These are phyloP conservation scores for Exophiala mesophila DNA, from an alignment of 2,329 filamentous ascomycete genomes.

Conservation along the genomic window DNA sequence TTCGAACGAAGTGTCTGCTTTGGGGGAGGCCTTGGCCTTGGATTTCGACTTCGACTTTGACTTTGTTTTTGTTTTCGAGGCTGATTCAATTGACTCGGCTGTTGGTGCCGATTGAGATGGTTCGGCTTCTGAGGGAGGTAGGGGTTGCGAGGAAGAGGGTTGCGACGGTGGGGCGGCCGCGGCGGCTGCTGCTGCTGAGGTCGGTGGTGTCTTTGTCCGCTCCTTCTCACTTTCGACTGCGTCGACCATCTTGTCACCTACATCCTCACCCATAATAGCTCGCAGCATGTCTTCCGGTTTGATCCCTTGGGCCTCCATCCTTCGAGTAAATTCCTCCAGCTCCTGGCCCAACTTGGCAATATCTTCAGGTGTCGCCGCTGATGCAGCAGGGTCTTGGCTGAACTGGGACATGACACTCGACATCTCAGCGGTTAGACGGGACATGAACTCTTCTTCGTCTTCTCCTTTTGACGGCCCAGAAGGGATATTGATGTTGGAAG, in stretches of 20 bases:
- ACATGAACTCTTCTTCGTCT: constrained; percentile 26
- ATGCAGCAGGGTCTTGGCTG: constrained; percentile 17
- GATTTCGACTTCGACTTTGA: constrained; percentile 32
- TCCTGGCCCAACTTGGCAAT: constrained; percentile 25
- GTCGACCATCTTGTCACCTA: constrained; percentile 15
- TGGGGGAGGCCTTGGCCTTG: constrained; percentile 17
- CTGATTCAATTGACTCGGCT: neutral
- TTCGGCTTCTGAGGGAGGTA: constrained; percentile 15
- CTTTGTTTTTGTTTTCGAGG: constrained; percentile 30
- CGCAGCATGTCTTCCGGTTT: constrained; percentile 30
- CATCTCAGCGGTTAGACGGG: constrained; percentile 26
- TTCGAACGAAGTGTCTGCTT: constrained; percentile 56
- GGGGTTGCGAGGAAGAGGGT: constrained; percentile 23
- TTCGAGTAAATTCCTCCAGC: constrained; percentile 31
- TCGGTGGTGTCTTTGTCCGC: constrained; percentile 4
- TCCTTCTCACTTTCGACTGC: constrained; percentile 20
- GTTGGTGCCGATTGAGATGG: constrained; percentile 21
- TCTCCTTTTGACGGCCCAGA: constrained; percentile 29
- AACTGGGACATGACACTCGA: constrained; percentile 24
- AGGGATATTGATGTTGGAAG: constrained; percentile 26
- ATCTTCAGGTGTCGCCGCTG: constrained; percentile 21
- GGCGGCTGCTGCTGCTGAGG: neutral
- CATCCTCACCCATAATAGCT: constrained; percentile 30
- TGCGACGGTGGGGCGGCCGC: constrained; percentile 20
- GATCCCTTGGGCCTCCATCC: constrained; percentile 30